Percentiles rank a stretch among this genome's conserved stretches.
phyloP scores from a whole-genome alignment of 176 grass and related monocot genomes.

The Tillandsia leiboldiana region DNA sequence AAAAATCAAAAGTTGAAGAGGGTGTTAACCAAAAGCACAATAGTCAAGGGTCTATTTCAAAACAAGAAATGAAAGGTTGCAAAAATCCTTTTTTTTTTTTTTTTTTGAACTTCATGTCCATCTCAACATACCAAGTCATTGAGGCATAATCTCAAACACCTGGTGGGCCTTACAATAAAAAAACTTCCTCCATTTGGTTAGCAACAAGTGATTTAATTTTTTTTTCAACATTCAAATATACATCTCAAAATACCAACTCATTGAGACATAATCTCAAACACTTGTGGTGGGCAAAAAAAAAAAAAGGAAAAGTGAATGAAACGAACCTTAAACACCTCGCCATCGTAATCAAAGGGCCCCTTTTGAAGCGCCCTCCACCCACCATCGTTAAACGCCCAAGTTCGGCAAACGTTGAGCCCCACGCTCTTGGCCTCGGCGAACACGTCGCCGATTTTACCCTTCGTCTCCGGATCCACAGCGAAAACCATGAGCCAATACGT shows the following conservation, averaged over 20 bases:
- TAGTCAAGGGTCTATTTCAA: no score
- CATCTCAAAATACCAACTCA: not conserved
- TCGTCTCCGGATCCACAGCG: constrained; percentile 40
- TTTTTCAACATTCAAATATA: not conserved
- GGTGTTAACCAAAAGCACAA: no score
- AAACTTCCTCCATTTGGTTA: not conserved
- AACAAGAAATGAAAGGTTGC: no score
- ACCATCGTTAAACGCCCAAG: constrained; percentile 80
- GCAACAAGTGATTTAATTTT: no score
- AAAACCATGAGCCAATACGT: constrained; percentile 85
- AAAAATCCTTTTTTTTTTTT: no score
- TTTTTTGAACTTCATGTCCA: not conserved
- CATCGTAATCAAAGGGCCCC: constrained; percentile 42
- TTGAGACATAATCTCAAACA: constrained; percentile 1
- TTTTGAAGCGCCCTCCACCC: constrained; percentile 57
- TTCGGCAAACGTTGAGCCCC: constrained; percentile 70
- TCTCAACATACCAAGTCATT: not conserved
- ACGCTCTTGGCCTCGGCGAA: constrained; percentile 33
- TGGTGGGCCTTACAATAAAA: not conserved
- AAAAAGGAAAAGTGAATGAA: not conserved
- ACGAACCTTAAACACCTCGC: constrained; percentile 52
- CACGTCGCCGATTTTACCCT: constrained; percentile 29
- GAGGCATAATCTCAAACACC: not conserved
- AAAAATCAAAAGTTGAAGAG: no score
- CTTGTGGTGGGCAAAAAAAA: not conserved